Base-by-base conservation (phyloP, 352 stramenopile species). In the Phytopythium vexans region DNA sequence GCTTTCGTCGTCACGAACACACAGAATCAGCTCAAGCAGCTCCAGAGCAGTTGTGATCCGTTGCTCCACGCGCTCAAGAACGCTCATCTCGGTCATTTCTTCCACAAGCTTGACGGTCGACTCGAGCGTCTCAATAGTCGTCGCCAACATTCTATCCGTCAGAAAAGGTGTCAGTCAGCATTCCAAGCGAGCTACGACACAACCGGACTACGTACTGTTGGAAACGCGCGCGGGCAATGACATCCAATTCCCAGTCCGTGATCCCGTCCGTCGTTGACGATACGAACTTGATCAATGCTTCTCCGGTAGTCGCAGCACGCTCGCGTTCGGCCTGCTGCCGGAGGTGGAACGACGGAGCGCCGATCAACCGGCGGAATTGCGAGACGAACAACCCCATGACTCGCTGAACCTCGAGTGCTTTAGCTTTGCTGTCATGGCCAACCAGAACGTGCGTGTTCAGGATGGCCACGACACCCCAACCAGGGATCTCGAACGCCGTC, bases 211-310 rank as follows among this genome's bases (percentile, higher is more conserved):
- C 70, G 48, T 52, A 82, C 72, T 64, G 58, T 42, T 68, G 54
- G 16, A 88, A 82, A 3, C 78, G 77, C 34, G 56, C 38, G 9
- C 57, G 65, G 33, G 80, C 70, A 14, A 90, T 48, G 0, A 76
- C 46, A 43, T 92, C 83, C 42, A 94, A 44, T 36, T 94, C 83
- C 83, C 83, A 94, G 41, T 89, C 71, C 0, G 80, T 64, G 42
- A 94, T 67, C 0, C 81, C 83, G 34, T 84, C 62, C 1, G 47
- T 41, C 6, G 62, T 42, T 6, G 83, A 85, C 3, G 83, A 57
- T 8, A 92, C 54, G 40, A 90, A 90, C 27, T 54, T 32, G 31
- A 83, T 34, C 39, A 37, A 50, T 42, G 14, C 27, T 53, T 54
- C 27, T 61, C 5, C 31, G 45, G 21, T 8, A 8, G 35, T 11